These are phyloP conservation scores for Sequoiadendron giganteum DNA, from an alignment of 75 land plant species.

Conservation along the genomic window DNA sequence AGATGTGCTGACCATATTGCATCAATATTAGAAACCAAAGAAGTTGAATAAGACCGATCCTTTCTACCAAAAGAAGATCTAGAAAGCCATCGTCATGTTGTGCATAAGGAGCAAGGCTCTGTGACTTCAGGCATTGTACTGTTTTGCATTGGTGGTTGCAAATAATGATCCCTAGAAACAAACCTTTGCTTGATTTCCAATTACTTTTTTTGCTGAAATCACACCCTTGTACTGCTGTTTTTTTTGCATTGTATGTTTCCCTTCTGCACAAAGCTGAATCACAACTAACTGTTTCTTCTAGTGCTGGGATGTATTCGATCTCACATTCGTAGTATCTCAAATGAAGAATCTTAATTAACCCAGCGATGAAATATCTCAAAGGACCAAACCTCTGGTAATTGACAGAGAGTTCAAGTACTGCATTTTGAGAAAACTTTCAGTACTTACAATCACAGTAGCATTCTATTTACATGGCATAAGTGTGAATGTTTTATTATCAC, in stretches of 20 bases:
- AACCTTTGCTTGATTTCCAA: constrained; percentile 20
- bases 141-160: constrained; percentile 48
- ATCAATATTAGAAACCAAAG: constrained; percentile 31
- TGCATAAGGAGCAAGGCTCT: constrained; percentile 35
- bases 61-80: constrained; percentile 30
- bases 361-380: constrained; percentile 40
- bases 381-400: constrained; percentile 44
- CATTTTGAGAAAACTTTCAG: not conserved
- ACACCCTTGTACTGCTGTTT: not conserved
- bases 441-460: not conserved
- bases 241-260: not conserved
- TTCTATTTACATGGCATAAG: not conserved
- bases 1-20: constrained; percentile 37
- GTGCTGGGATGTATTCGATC: constrained; percentile 30
- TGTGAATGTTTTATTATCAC: not conserved
- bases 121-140: constrained; percentile 34
- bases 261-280: not conserved
- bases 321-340: constrained; percentile 33
- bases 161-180: constrained; percentile 33
- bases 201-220: constrained; percentile 21
- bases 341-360: constrained; percentile 24
- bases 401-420: constrained; percentile 42
- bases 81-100: constrained; percentile 34
- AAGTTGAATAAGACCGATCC: constrained; percentile 31
- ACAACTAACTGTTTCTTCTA: not conserved